A percentile compares a stretch with the other conserved stretches of the same genome.
Evolutionary conservation across 768 basidiomycete species (phyloP).

Genomic region (Mycena sanguinolenta): DNA sequence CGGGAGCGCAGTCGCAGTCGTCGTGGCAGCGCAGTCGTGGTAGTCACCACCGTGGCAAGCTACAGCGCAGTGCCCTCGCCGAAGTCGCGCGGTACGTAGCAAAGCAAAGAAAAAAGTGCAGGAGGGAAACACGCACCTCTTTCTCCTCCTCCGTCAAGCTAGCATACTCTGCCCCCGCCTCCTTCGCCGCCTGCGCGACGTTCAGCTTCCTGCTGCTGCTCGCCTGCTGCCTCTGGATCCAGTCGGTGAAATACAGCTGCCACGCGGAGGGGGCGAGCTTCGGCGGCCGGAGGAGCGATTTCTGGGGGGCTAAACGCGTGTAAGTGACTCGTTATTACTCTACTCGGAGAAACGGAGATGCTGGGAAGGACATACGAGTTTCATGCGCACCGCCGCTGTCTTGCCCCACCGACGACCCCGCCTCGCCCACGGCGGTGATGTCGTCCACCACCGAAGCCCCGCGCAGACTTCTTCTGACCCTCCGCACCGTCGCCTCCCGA

Average conservation of each 20-base stretch:
- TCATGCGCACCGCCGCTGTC: slow-evolving; percentile 57
- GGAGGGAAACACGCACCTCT: slow-evolving; percentile 69
- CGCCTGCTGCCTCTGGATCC: slow-evolving; percentile 90
- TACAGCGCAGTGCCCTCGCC: too few relatives aligned
- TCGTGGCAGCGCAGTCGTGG: too few relatives aligned
- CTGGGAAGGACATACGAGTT: slow-evolving; percentile 57
- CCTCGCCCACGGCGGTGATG: slow-evolving; percentile 45
- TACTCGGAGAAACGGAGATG: slow-evolving; percentile 2
- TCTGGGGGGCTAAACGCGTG: slow-evolving; percentile 66
- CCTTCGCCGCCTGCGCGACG: slow-evolving; percentile 95
- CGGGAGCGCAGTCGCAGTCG: too few relatives aligned
- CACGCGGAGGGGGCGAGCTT: slow-evolving; percentile 95
- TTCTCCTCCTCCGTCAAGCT: slow-evolving; percentile 83
- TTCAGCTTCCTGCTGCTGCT: slow-evolving; percentile 88
- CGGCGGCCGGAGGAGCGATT: slow-evolving; percentile 87
- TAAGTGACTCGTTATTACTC: slow-evolving; percentile 31
- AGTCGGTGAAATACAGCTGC: slow-evolving; percentile 97
- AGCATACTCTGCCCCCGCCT: slow-evolving; percentile 92
- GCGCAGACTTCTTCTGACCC: slow-evolving; percentile 38
- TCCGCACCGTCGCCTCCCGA: slow-evolving; percentile 80
- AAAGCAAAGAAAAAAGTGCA: not conserved
- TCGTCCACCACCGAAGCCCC: too few relatives aligned
- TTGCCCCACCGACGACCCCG: too few relatives aligned
- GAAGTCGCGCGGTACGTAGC: too few relatives aligned
- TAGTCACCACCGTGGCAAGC: too few relatives aligned